phyloP scores from a whole-genome alignment of 768 basidiomycete species.

The Russula dissimulans region DNA sequence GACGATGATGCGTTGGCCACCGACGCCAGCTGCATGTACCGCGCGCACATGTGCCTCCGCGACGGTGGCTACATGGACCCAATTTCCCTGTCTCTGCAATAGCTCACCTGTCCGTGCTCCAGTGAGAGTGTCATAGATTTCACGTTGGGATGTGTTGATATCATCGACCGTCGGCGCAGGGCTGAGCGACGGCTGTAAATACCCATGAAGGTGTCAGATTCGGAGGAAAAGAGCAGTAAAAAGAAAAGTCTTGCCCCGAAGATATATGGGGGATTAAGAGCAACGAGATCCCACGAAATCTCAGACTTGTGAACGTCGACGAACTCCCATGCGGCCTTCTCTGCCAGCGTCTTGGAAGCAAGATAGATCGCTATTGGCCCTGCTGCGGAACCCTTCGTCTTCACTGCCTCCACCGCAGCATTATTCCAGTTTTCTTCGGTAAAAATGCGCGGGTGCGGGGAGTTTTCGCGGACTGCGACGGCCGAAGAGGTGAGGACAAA shows the following conservation, averaged over 20 bases:
- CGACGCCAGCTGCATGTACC: background rate
- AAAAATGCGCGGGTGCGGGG: constrained; percentile 16
- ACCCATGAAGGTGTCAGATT: too few species aligned
- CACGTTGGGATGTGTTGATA: constrained; percentile 12
- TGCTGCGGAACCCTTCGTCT: constrained; percentile 41
- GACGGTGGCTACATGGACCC: background rate
- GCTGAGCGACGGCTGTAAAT: constrained; percentile 13
- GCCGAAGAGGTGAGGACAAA: constrained; percentile 54
- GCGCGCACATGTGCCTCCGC: constrained; percentile 13
- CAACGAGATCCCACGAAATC: constrained; percentile 42
- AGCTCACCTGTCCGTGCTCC: background rate
- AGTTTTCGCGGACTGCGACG: constrained; percentile 35
- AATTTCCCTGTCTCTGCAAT: background rate
- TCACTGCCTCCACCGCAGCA: constrained; percentile 34
- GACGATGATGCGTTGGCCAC: constrained; percentile 11
- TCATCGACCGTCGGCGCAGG: constrained; percentile 7
- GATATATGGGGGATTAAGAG: constrained; percentile 42
- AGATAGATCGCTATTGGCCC: constrained; percentile 30
- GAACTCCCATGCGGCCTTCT: constrained; percentile 48
- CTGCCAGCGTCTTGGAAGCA: constrained; percentile 50
- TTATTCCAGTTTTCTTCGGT: constrained; percentile 42
- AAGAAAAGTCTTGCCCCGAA: background rate
- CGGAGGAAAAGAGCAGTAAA: too few species aligned
- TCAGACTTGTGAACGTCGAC: constrained; percentile 34
- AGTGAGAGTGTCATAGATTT: constrained; percentile 3